Evolutionary conservation across 805 yeast species (phyloP), one percentile per base, ranked within the genome.

Genomic region (Clavispora santaluciae): DNA sequence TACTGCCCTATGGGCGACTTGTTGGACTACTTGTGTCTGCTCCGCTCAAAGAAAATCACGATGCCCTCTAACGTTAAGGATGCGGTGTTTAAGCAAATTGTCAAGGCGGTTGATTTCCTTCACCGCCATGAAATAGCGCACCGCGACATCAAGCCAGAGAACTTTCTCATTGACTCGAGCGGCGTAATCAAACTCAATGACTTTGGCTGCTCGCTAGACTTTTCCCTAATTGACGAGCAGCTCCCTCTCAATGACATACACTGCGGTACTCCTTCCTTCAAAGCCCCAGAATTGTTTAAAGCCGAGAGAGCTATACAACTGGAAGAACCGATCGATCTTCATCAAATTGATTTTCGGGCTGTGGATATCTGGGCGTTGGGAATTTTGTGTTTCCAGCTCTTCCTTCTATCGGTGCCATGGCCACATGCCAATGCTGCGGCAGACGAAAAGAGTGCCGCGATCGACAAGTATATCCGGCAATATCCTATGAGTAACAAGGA

Each of bases 81-180:
- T 49, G 60, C 64, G 15, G 51, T 75, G 1, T 76, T 76, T 55
- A 68, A 68, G 51, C 73, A 68, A 42, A 57, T 66, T n/a, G 65
- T 70, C 13, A 57, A 60, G 33, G 78, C 72, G 0, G 75, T 75
- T 17, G 59, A 64, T 36, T 71, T 54, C 40, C 53, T 77, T 15
- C 82, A 77, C 50, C 44, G 56, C 6, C 56, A 61, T 12, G 55
- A 59, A 11, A 66, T 77, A 3, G 72, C 63, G 7, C 82, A 76
- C 49, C 49, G 81, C 18, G 82, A 76, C 46, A 56, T 76, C 34
- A 76, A 76, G 48, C 81, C 81, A 2, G 81, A 76, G 44, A 77
- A 77, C 53, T 63, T 72, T 33, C 53, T 77, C 17, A 66, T 76
- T 33, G 78, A 70, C 49, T 53, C 50, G 8, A 49, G 57, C 11